Percentiles rank a stretch among this genome's conserved stretches.
Conservation (phyloP, 495 filamentous ascomycete genomes). For the Acidiella bohemica region DNA sequence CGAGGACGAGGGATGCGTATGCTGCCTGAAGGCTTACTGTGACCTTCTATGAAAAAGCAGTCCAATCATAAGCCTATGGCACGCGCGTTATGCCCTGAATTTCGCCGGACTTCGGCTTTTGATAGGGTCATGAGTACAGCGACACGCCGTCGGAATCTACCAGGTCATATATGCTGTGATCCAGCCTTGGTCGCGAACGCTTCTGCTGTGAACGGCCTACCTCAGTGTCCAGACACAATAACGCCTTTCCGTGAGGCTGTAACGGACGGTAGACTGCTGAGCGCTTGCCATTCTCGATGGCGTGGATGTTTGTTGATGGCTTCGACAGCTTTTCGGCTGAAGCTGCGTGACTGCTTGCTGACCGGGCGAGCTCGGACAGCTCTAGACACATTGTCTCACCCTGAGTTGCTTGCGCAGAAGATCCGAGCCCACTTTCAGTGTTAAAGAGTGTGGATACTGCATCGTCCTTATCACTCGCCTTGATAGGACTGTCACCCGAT, state of each 20-base stretch:
- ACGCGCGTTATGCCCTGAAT: no score
- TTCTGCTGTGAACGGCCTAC: not conserved
- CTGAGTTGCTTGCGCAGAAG: slow-evolving; percentile 4
- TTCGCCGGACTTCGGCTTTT: no score
- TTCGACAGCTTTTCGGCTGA: not conserved
- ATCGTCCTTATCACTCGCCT: not conserved
- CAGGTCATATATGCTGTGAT: slow-evolving; percentile 3
- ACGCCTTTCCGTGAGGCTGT: not conserved
- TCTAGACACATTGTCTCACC: not conserved
- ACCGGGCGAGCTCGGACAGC: not conserved
- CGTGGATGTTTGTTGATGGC: no score
- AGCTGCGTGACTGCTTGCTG: not conserved
- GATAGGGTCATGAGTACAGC: no score
- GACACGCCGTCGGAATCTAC: slow-evolving; percentile 1
- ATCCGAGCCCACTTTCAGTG: slow-evolving; percentile 11
- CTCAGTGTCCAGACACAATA: not conserved
- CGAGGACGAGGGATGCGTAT: slow-evolving; percentile 16
- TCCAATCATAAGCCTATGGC: no score
- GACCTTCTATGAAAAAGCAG: no score
- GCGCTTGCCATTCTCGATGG: no score
- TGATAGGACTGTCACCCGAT: no score
- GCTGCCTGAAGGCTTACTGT: no score
- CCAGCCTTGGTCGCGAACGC: no score
- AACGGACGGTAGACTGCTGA: no score
- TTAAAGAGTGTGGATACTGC: not conserved